Base-by-base conservation (phyloP, 1,284 basidiomycete genomes). In the Boletus sp. region DNA sequence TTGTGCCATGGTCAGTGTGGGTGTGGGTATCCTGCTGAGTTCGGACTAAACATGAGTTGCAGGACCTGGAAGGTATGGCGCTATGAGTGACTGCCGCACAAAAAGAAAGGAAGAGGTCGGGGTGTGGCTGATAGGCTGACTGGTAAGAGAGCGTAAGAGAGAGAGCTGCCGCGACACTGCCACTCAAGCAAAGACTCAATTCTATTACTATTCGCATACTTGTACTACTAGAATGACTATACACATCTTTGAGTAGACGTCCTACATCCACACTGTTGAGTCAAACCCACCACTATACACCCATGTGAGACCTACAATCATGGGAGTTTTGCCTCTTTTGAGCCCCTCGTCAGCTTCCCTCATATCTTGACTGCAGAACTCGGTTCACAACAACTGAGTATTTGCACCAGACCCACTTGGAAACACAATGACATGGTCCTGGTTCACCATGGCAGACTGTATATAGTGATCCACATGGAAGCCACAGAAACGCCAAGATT, bases 211-310 rank as follows among this genome's bases (percentile, higher is more conserved):
- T 8, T 39, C 18, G 2, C 8, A 4, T 39, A n/a, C 37, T 39
- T 9, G 9, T n/a, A 39, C 37, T 39, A 39, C 8, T n/a, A 39
- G 33, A 33, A 33, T 33, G 33, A 33, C 33, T 15, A 35, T 35
- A 61, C 88, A 91, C 1, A 90, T 73, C 4, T 84, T 87, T 50
- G 77, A 80, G 64, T 89, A 88, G 2, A 84, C 76, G 70, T 91
- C 88, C 90, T 7, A 27, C 27, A 4, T 27, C 27, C 27, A 24
- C 24, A 24, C 24, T 3, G 24, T 24, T 24, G 24, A 24, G 29
- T 29, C 91, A 60, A 89, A 87, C 0, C 87, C 85, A 68, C 84
- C 87, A 63, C 88, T 91, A 46, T 83, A 82, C 9, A 84, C 88
- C 18, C 54, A 61, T n/a, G 81, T 6, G 11, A 94, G 75, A n/a